Base-by-base conservation (phyloP, 208 protist species). In the Tritrichomonas musculus region DNA sequence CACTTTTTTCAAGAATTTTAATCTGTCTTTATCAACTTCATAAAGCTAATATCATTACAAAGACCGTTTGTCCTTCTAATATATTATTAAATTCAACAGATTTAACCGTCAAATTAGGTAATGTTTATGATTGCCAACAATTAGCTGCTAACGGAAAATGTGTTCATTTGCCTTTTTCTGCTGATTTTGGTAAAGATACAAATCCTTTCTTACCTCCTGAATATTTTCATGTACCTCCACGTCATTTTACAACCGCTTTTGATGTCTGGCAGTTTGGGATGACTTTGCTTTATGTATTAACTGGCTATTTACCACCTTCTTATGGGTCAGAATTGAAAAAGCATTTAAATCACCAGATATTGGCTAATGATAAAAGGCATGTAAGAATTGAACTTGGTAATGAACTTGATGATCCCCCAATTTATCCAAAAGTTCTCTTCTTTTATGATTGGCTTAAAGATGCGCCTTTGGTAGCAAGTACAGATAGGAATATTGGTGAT, bases 131-230 rank as follows among this genome's bases (percentile, higher is more conserved):
- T 82, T 30, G 33, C 0, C 73, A 82, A 50, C 11, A 30, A 47
- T 39, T 41, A 50, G 50, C 41, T 50, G 17, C 49, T 82, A 60
- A 60, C 17, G 53, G 53, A 60, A 60, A 60, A 60, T 60, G 53
- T 60, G 17, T 17, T 22, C 53, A 60, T 60, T 60, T 60, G 53
- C 73, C 73, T 82, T 41, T 82, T 30, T 41, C 73, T 50, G 5
- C 14, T 30, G 39, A 30, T 27, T 82, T 82, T 17, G 8, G 5
- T 22, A 11, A 36, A 47, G 33, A 30, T 50, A 9, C 30, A 50
- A 82, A 82, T 82, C 73, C 73, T n/a, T 82, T 82, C 20, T 39
- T 82, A 47, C 73, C 73, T 50, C 73, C 73, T 30, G 73, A 82
- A 50, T 82, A 53, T 82, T 82, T 82, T 39, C 73, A 82, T 41